These are phyloP conservation scores for Leptomonas seymouri DNA, from an alignment of 208 protist species.

Conservation along the genomic window DNA sequence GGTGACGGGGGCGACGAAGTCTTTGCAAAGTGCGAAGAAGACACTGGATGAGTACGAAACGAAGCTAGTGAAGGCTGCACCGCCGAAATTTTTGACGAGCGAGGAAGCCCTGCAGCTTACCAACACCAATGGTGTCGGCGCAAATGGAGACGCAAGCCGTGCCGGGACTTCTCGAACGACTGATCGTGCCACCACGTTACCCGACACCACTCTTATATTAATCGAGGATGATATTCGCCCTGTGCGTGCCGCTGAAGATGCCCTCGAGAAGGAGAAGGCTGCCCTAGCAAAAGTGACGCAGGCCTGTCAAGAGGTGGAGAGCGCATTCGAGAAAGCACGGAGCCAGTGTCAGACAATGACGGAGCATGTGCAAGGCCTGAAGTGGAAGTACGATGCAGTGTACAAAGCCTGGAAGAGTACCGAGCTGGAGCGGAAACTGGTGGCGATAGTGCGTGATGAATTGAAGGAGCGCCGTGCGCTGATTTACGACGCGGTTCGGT, in stretches of 20 bases:
- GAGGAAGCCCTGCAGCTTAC: constrained; percentile 29
- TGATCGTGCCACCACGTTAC: not conserved
- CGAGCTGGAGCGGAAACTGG: constrained; percentile 28
- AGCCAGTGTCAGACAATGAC: constrained; percentile 44
- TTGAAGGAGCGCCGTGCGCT: constrained; percentile 33
- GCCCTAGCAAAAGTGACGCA: constrained; percentile 19
- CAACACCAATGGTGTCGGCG: constrained; percentile 1
- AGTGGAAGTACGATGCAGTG: constrained; percentile 39
- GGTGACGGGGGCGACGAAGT: constrained; percentile 19
- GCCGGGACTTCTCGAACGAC: not conserved
- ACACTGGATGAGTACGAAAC: constrained; percentile 49
- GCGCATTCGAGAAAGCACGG: constrained; percentile 25
- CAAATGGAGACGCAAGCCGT: too few relatives aligned
- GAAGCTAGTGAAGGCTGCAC: constrained; percentile 44
- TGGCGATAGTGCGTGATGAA: constrained; percentile 34
- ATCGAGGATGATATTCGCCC: constrained; percentile 41
- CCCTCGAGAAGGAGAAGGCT: constrained; percentile 31
- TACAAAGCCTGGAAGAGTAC: constrained; percentile 20
- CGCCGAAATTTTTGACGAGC: constrained; percentile 46
- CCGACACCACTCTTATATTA: constrained; percentile 33
- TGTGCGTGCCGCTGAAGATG: constrained; percentile 46
- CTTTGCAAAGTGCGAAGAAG: constrained; percentile 34
- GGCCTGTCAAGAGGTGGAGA: constrained; percentile 34
- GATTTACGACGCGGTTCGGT: constrained; percentile 16
- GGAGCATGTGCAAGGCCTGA: constrained; percentile 44